Evolutionary conservation across 2,329 filamentous ascomycete species (phyloP).

Genomic region (Daldinia sp.): DNA sequence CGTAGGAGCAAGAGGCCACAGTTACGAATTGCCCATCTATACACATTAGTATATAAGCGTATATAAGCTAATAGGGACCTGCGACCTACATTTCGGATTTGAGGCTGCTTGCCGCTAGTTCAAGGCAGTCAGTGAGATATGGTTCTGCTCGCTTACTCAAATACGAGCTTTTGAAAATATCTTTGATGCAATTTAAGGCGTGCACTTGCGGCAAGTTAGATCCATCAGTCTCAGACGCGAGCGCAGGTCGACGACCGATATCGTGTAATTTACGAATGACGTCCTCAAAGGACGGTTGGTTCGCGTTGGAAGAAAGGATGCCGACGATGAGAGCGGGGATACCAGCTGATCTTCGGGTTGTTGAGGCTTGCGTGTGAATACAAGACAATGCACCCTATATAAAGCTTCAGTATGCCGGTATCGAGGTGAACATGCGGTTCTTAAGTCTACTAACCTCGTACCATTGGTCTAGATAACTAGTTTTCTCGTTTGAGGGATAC

Average conservation of each 20-base stretch:
- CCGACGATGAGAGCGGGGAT: conserved; percentile 88
- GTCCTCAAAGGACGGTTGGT: conserved; percentile 67
- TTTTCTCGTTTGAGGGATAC: conserved; percentile 44
- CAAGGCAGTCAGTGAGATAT: conserved; percentile 76
- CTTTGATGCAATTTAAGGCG: conserved; percentile 91
- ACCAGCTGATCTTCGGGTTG: conserved; percentile 89
- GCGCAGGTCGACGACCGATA: conserved; percentile 64
- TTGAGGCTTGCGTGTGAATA: conserved; percentile 79
- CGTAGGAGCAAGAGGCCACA: conserved; percentile 90
- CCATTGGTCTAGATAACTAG: conserved; percentile 69
- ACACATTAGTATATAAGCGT: conserved; percentile 24
- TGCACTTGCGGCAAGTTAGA: conserved; percentile 88
- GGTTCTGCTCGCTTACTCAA: conserved; percentile 76
- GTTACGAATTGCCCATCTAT: conserved; percentile 91
- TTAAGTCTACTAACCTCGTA: conserved; percentile 64
- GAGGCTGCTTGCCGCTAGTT: conserved; percentile 81
- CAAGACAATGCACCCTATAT: conserved; percentile 69
- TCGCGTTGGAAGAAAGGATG: conserved; percentile 73
- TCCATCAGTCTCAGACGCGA: conserved; percentile 65
- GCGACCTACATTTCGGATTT: conserved; percentile 74
- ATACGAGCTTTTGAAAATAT: conserved; percentile 85
- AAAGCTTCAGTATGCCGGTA: conserved; percentile 28
- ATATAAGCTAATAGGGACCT: neutral
- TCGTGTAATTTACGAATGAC: conserved; percentile 69
- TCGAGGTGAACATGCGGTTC: too few species aligned